These are phyloP conservation scores for Solanum dulcamara DNA, from an alignment of 257 asterid species.

Conservation along the genomic window DNA sequence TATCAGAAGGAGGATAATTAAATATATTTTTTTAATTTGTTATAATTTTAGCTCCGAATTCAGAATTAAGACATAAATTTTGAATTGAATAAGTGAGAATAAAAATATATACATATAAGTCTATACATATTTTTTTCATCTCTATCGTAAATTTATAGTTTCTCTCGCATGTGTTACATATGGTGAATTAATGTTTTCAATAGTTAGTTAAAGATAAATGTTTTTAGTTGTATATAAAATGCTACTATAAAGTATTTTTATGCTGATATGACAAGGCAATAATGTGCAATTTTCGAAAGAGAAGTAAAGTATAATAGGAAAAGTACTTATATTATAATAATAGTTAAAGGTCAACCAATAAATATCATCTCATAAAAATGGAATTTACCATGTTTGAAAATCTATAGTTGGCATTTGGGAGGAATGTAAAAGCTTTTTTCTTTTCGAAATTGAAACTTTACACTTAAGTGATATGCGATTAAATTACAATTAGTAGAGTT, in stretches of 20 bases:
- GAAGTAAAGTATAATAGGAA: not conserved
- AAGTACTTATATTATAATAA: not conserved
- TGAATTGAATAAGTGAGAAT: not conserved
- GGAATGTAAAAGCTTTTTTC: not conserved
- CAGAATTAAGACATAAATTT: not conserved
- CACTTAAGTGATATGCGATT: not conserved
- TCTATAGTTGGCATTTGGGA: not conserved
- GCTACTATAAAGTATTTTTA: not conserved
- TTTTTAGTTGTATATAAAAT: not conserved
- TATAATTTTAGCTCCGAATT: not conserved
- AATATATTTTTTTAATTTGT: not conserved
- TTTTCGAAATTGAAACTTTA: not conserved
- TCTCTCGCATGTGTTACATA: not conserved
- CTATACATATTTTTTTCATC: too few relatives aligned
- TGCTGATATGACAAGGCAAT: not conserved
- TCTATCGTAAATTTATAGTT: not conserved
- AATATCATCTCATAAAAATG: not conserved
- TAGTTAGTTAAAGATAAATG: not conserved
- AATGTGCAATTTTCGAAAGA: not conserved
- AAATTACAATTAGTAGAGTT: not conserved
- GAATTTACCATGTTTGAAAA: not conserved
- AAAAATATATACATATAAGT: not conserved
- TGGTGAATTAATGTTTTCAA: not conserved
- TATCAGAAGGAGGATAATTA: not conserved
- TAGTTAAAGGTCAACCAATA: not conserved